Evolutionary conservation across 148 eudicot species (phyloP).

Genomic region (Nyssa sinensis): DNA sequence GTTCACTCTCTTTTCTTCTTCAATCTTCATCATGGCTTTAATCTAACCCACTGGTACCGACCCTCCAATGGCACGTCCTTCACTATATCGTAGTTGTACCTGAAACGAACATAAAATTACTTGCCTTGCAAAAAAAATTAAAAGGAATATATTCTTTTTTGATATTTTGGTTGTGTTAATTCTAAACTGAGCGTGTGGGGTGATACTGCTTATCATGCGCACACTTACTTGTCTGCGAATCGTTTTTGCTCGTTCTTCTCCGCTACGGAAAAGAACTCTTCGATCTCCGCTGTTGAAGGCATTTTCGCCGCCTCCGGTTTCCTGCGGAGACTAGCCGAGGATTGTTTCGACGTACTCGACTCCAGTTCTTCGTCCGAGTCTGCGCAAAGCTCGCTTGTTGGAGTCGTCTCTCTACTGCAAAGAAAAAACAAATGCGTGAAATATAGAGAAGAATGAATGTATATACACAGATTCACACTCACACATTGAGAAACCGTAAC

Average conservation of each 20-base stretch:
- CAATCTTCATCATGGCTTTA: slow-evolving; percentile 27
- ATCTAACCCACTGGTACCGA: slow-evolving; percentile 47
- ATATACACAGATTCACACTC: not conserved
- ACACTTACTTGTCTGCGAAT: slow-evolving; percentile 44
- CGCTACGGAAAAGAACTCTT: slow-evolving; percentile 45
- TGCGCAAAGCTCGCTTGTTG: slow-evolving; percentile 18
- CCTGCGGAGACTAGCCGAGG: slow-evolving; percentile 18
- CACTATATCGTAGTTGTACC: slow-evolving; percentile 48
- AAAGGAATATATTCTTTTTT: not conserved
- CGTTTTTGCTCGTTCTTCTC: slow-evolving; percentile 42
- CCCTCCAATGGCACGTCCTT: slow-evolving; percentile 50
- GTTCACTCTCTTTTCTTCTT: too few relatives aligned
- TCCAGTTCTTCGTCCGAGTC: slow-evolving; percentile 23
- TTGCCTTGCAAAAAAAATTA: not conserved
- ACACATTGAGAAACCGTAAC: not conserved
- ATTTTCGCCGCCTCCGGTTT: slow-evolving; percentile 15
- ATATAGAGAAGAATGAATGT: slow-evolving; percentile 1
- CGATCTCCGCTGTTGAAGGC: slow-evolving; percentile 42
- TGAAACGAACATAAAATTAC: slow-evolving; percentile 19
- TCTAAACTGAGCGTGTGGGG: slow-evolving; percentile 20
- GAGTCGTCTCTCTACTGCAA: slow-evolving; percentile 32
- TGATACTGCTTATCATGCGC: slow-evolving; percentile 11
- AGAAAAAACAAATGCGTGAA: not conserved
- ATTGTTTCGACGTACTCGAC: not conserved
- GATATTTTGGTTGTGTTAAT: not conserved